A percentile compares a stretch with the other conserved stretches of the same genome.
Conservation (phyloP, 768 basidiomycete genomes). For the Tylopilus plumbeoviolaceoides region DNA sequence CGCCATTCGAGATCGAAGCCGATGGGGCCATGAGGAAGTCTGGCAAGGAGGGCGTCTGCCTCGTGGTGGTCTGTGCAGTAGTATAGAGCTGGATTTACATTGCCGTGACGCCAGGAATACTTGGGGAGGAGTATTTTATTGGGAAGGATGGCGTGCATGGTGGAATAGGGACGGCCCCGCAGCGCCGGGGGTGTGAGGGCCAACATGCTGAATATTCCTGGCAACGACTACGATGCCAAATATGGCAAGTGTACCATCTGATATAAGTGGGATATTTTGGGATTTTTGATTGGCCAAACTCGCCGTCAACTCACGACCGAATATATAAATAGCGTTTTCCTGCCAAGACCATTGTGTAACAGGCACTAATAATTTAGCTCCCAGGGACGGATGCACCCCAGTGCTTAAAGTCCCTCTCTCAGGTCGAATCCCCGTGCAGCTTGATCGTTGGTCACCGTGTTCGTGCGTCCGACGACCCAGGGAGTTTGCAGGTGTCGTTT, state of each 20-base stretch:
- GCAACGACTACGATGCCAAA: slow-evolving; percentile 13
- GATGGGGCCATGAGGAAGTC: slow-evolving; percentile 27
- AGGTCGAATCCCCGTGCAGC: no score
- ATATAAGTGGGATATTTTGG: slow-evolving; percentile 1
- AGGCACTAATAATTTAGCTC: slow-evolving; percentile 25
- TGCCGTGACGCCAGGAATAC: slow-evolving; percentile 22
- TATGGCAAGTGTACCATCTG: slow-evolving; percentile 1
- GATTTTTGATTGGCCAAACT: slow-evolving; percentile 22
- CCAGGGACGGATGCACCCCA: slow-evolving; percentile 8
- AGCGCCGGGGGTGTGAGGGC: slow-evolving; percentile 1
- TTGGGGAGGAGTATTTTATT: not conserved
- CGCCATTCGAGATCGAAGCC: slow-evolving; percentile 85
- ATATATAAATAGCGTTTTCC: slow-evolving; percentile 31
- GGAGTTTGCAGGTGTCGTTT: not conserved
- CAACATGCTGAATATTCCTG: not conserved
- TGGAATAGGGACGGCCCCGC: slow-evolving; percentile 4
- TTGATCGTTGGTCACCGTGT: not conserved
- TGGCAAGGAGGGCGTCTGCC: slow-evolving; percentile 21
- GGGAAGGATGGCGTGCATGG: slow-evolving; percentile 3
- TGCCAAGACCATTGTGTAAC: slow-evolving; percentile 31
- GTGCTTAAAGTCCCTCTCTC: no score
- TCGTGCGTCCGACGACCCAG: not conserved
- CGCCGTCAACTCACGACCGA: slow-evolving; percentile 14
- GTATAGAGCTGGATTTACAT: slow-evolving; percentile 18
- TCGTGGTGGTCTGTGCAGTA: slow-evolving; percentile 33